Evolutionary conservation across 345 rosid species (phyloP).

Genomic region (Euphorbia pulcherrima): DNA sequence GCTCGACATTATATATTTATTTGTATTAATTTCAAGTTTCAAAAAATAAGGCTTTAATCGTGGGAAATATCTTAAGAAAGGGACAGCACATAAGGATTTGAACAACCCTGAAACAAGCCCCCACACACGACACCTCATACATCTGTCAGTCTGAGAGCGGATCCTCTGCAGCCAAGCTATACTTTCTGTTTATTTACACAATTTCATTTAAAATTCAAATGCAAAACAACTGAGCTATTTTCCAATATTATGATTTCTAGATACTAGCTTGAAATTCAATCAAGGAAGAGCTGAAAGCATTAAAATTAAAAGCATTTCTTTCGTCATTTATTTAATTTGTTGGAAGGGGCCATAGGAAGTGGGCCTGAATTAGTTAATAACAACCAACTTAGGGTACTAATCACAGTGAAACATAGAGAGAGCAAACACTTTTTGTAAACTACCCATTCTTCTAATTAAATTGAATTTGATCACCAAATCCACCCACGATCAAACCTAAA

Average conservation of each 20-base stretch:
- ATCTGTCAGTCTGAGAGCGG: not conserved
- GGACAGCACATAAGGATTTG: not conserved
- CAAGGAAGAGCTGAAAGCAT: no score
- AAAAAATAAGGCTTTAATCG: not conserved
- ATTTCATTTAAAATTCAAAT: no score
- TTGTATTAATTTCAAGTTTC: no score
- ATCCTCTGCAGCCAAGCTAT: slow-evolving; percentile 12
- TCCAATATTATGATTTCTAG: no score
- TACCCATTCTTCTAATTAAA: no score
- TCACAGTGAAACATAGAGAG: no score
- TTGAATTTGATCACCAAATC: not conserved
- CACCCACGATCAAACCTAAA: not conserved
- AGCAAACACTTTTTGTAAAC: not conserved
- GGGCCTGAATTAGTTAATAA: no score
- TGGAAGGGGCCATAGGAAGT: not conserved
- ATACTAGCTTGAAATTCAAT: no score
- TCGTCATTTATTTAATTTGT: not conserved
- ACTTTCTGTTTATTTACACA: not conserved
- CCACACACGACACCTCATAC: not conserved
- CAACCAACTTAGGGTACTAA: not conserved
- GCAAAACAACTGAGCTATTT: no score
- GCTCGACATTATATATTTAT: no score
- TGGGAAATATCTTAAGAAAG: not conserved
- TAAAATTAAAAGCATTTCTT: no score
- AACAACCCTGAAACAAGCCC: slow-evolving; percentile 16